phyloP scores from a whole-genome alignment of 305 asterid species.

The Fraxinus velutina region DNA sequence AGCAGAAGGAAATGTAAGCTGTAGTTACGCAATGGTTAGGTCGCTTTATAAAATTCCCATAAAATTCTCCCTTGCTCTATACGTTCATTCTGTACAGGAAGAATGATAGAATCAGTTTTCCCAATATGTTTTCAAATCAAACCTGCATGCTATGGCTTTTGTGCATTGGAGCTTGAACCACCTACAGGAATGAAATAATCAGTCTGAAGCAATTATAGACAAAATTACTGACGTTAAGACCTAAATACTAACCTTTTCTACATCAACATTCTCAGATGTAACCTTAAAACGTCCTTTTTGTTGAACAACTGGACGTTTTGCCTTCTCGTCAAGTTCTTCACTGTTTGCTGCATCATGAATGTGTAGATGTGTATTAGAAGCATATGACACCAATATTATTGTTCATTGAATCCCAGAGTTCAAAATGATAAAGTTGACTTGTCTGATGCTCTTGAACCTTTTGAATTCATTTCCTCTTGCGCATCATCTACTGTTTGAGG shows the following conservation, averaged over 20 bases:
- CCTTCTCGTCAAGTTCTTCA: slow-evolving; percentile 80
- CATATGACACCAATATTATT: slow-evolving; percentile 6
- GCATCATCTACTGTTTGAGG: slow-evolving; percentile 26
- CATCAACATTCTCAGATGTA: slow-evolving; percentile 84
- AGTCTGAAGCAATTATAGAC: slow-evolving; percentile 23
- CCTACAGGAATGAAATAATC: slow-evolving; percentile 40
- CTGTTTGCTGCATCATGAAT: slow-evolving; percentile 49
- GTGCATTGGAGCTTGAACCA: slow-evolving; percentile 46
- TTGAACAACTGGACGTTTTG: slow-evolving; percentile 79
- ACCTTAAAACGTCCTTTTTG: slow-evolving; percentile 97
- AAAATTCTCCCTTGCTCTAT: slow-evolving; percentile 3
- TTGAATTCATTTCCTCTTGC: slow-evolving; percentile 31
- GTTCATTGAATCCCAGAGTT: background rate
- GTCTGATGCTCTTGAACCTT: slow-evolving; percentile 41
- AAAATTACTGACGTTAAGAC: slow-evolving; percentile 19
- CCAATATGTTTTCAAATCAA: slow-evolving; percentile 55
- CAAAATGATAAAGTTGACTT: slow-evolving; percentile 18
- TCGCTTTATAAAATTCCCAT: background rate
- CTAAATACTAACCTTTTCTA: slow-evolving; percentile 60
- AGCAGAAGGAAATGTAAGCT: background rate
- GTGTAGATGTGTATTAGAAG: slow-evolving; percentile 22
- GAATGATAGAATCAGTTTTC: slow-evolving; percentile 53
- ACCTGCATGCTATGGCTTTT: slow-evolving; percentile 61
- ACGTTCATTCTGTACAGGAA: background rate
- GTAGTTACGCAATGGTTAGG: background rate